These are phyloP conservation scores for Cafeteria roenbergensis DNA, from an alignment of 108 stramenopile genomes.

Conservation along the genomic window DNA sequence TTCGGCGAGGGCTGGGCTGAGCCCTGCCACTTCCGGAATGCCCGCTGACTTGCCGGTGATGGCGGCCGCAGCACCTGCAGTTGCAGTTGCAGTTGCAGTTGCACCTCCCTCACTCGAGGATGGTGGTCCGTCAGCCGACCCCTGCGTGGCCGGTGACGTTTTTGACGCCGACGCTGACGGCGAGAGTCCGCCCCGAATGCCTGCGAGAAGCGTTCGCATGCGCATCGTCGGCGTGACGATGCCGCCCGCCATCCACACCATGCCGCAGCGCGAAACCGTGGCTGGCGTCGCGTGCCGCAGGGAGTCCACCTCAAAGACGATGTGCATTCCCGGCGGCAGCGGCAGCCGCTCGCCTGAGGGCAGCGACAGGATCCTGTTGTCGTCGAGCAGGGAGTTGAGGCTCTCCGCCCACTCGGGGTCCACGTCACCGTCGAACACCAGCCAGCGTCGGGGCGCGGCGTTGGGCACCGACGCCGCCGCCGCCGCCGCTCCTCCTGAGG, in stretches of 20 bases:
- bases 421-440: constrained; percentile 39
- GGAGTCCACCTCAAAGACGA: constrained; percentile 86
- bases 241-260: constrained; percentile 90
- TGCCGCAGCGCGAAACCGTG: constrained; percentile 92
- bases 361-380: constrained; percentile 53
- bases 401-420: constrained; percentile 48
- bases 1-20: too few relatives aligned
- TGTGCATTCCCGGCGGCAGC: constrained; percentile 68
- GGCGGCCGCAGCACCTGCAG: too few relatives aligned
- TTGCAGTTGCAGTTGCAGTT: too few relatives aligned
- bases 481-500: background rate
- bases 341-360: constrained; percentile 59
- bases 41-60: too few relatives aligned
- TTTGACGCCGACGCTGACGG: too few relatives aligned
- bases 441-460: constrained; percentile 57
- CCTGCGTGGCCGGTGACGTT: too few relatives aligned
- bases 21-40: too few relatives aligned
- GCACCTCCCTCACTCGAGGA: too few relatives aligned
- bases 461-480: background rate
- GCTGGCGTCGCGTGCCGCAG: constrained; percentile 85
- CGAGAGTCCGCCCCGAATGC: too few relatives aligned
- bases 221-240: constrained; percentile 69
- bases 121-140: too few relatives aligned
- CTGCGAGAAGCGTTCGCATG: too few relatives aligned
- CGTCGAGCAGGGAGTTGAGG: constrained; percentile 51